Evolutionary conservation across 192 early-diverging fungal genomes (phyloP).

Genomic region (Endogone sp.): DNA sequence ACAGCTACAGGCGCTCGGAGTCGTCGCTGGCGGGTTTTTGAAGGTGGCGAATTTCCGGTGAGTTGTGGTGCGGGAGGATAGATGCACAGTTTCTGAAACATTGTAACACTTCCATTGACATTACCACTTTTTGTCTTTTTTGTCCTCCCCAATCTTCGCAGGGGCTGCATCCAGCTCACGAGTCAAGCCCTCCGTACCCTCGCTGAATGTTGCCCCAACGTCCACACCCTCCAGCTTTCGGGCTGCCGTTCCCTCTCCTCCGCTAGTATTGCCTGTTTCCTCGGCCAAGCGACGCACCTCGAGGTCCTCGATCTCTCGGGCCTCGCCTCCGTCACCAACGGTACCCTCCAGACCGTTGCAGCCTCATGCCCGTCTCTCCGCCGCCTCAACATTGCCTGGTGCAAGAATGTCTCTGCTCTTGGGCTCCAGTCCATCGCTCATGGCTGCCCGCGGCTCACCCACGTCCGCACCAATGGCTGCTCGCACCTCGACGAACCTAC

Average conservation of each 20-base stretch:
- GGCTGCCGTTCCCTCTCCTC: conserved; percentile 35
- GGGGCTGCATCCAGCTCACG: conserved; percentile 39
- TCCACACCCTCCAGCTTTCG: conserved; percentile 25
- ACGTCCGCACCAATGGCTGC: conserved; percentile 44
- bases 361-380: conserved; percentile 31
- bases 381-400: conserved; percentile 45
- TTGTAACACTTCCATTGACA: conserved; percentile 2
- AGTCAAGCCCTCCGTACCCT: conserved; percentile 18
- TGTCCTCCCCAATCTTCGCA: conserved; percentile 11
- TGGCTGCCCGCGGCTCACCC: conserved; percentile 29
- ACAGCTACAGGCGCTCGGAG: conserved; percentile 21
- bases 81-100: conserved; percentile 3
- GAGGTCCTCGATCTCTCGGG: conserved; percentile 35
- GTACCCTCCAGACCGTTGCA: conserved; percentile 34
- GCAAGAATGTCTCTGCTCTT: conserved; percentile 37
- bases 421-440: conserved; percentile 27
- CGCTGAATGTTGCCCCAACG: conserved; percentile 31
- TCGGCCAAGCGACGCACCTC: conserved; percentile 28
- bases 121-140: conserved; percentile 11
- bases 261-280: conserved; percentile 33
- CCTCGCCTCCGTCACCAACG: conserved; percentile 35
- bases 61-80: neutral
- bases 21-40: conserved; percentile 29
- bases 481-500: conserved; percentile 34
- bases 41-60: conserved; percentile 37